A percentile compares a stretch with the other conserved stretches of the same genome.
Conservation (phyloP, 2,329 filamentous ascomycete species). For the Thielaviopsis punctulata region DNA sequence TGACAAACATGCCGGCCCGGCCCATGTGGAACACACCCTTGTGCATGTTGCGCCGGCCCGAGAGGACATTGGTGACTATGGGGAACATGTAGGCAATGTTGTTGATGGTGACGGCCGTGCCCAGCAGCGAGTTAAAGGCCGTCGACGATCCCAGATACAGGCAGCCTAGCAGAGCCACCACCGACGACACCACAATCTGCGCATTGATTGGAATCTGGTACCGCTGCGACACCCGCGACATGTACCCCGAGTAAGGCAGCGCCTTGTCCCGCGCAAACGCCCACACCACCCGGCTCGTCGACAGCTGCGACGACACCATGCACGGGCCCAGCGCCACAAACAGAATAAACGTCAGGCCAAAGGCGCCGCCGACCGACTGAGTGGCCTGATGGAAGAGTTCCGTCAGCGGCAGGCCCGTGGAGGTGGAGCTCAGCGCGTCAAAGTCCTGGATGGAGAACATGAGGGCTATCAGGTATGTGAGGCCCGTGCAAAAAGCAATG, state of each 20-base stretch:
- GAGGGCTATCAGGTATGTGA: conserved; percentile 31
- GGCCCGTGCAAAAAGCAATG: conserved; percentile 32
- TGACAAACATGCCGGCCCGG: conserved; percentile 19
- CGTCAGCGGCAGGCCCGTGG: conserved; percentile 26
- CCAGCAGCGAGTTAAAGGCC: conserved; percentile 27
- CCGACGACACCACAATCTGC: conserved; percentile 19
- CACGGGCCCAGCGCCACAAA: conserved; percentile 27
- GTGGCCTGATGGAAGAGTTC: conserved; percentile 30
- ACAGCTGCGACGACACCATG: conserved; percentile 21
- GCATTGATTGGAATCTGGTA: conserved; percentile 24
- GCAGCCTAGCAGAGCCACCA: conserved; percentile 23
- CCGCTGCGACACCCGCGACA: conserved; percentile 21
- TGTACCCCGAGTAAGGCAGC: conserved; percentile 22
- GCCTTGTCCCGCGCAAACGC: conserved; percentile 28
- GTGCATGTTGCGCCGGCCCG: conserved; percentile 22
- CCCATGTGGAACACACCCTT: conserved; percentile 24
- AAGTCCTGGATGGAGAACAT: conserved; percentile 36
- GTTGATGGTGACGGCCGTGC: conserved; percentile 25
- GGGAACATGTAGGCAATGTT: conserved; percentile 29
- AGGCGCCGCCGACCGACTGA: conserved; percentile 23
- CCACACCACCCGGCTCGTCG: conserved; percentile 22
- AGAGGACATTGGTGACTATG: conserved; percentile 26
- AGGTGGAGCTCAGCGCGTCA: conserved; percentile 23
- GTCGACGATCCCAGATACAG: conserved; percentile 27
- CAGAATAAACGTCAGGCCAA: conserved; percentile 25